A percentile compares a stretch with the other conserved stretches of the same genome.
Conservation (phyloP, 768 basidiomycete genomes). For the Amanita brunnescens region DNA sequence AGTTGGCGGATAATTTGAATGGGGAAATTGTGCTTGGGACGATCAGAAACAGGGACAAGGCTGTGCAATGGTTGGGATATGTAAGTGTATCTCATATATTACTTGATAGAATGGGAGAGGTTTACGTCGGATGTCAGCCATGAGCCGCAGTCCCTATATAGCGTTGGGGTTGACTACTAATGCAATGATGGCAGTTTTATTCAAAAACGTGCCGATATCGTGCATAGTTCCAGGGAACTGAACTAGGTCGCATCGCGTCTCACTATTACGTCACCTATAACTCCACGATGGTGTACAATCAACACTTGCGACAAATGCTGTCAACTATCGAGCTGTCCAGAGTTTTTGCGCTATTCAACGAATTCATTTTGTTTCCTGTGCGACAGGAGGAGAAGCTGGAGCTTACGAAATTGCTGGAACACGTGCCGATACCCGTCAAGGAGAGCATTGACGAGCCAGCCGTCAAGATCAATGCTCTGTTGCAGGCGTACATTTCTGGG, state of each 20-base stretch:
- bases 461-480: constrained; percentile 92
- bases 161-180: too few relatives aligned
- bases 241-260: constrained; percentile 88
- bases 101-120: not conserved
- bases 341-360: constrained; percentile 90
- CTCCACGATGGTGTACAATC: constrained; percentile 95
- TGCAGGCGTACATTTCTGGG: constrained; percentile 91
- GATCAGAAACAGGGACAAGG: constrained; percentile 91
- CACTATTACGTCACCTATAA: constrained; percentile 93
- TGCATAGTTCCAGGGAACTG: constrained; percentile 94
- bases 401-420: constrained; percentile 79
- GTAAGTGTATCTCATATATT: too few relatives aligned
- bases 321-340: constrained; percentile 85
- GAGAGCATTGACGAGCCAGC: constrained; percentile 92
- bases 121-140: not conserved
- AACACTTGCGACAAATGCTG: constrained; percentile 83
- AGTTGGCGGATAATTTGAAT: constrained; percentile 91
- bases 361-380: constrained; percentile 87
- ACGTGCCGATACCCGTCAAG: constrained; percentile 94
- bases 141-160: too few relatives aligned
- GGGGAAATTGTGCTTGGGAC: constrained; percentile 98
- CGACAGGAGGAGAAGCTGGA: constrained; percentile 89
- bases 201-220: too few relatives aligned
- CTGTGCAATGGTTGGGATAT: constrained; percentile 96
- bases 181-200: too few relatives aligned